Evolutionary conservation across 2,329 filamentous ascomycete genomes (phyloP), one percentile per base, ranked within the genome.

Genomic region (Arthroderma sp.): DNA sequence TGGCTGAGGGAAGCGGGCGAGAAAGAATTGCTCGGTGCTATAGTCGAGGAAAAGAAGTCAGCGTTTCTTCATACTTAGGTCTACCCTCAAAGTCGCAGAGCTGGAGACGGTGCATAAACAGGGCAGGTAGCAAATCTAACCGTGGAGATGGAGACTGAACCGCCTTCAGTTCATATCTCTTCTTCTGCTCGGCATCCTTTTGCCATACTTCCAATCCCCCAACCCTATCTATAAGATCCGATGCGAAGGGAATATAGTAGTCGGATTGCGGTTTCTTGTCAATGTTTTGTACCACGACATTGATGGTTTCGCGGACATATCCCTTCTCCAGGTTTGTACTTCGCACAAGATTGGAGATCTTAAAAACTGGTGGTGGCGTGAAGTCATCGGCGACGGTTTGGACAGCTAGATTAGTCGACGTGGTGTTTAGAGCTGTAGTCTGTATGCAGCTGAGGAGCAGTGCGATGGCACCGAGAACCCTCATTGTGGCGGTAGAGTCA

Each of bases 271-370:
- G 75, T 53, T 81, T 70, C 50, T 75, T 73, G 58, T 82, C 85
- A 53, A 84, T 72, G 64, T 98, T 98, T 70, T 95, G 83, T 51
- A 98, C 78, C 42, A 94, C 73, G n/a, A 94, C 82, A 67, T 96
- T 95, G 72, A 95, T 78, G 9, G 81, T 83, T 66, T 96, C 89
- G 60, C 87, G 82, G 45, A 81, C 80, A 58, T 91, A 96, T 54
- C 80, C 84, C 73, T 95, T 96, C 67, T 96, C 89, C 47, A 95
- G 68, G 54, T 94, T 94, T 59, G 93, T 82, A 52, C 83, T 81
- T 57, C 91, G 84, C 42, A 96, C 83, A 29, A 96, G 68, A 63
- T 98, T 96, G 65, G 75, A 75, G 66, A 98, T 95, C 69, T 88
- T 86, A 71, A 94, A 98, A 54, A 88, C 84, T 62, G 86, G 84